Conservation (phyloP, 331 rosid species). For the Stylosanthes scabra region DNA sequence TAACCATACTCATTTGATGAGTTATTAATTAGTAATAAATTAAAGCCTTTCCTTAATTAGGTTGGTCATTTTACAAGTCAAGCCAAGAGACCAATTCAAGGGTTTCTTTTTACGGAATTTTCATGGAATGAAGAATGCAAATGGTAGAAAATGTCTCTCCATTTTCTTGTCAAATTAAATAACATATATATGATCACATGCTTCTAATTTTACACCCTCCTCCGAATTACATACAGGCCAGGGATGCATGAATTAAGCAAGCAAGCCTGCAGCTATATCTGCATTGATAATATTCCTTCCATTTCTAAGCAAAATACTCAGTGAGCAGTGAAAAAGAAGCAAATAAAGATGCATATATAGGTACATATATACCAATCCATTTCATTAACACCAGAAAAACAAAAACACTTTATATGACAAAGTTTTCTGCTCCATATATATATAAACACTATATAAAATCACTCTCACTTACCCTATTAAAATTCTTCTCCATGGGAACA, state of each 20-base stretch:
- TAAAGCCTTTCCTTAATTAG: slow-evolving; percentile 16
- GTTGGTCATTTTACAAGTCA: slow-evolving; percentile 12
- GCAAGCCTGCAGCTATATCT: neutral
- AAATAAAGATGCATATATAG: neutral
- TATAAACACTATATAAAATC: neutral
- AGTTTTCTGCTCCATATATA: neutral
- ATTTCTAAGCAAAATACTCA: slow-evolving; percentile 8
- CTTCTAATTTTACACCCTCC: slow-evolving; percentile 27
- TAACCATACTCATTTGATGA: neutral
- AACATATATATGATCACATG: slow-evolving; percentile 1
- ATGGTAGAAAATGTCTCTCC: slow-evolving; percentile 6
- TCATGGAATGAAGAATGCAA: slow-evolving; percentile 32
- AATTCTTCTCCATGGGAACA: slow-evolving; percentile 76
- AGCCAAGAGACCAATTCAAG: neutral
- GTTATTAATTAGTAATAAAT: slow-evolving; percentile 2
- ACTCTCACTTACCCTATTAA: slow-evolving; percentile 68
- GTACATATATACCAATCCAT: neutral
- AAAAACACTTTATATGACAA: neutral
- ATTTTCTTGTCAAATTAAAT: slow-evolving; percentile 32
- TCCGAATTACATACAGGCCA: neutral
- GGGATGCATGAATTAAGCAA: slow-evolving; percentile 17
- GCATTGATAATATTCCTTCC: slow-evolving; percentile 10
- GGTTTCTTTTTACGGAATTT: slow-evolving; percentile 34
- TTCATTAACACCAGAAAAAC: neutral
- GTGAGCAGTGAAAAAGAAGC: neutral